A percentile compares a stretch with the other conserved stretches of the same genome.
Conservation (phyloP, 805 yeast species). For the Wickerhamiella allomyrinae region DNA sequence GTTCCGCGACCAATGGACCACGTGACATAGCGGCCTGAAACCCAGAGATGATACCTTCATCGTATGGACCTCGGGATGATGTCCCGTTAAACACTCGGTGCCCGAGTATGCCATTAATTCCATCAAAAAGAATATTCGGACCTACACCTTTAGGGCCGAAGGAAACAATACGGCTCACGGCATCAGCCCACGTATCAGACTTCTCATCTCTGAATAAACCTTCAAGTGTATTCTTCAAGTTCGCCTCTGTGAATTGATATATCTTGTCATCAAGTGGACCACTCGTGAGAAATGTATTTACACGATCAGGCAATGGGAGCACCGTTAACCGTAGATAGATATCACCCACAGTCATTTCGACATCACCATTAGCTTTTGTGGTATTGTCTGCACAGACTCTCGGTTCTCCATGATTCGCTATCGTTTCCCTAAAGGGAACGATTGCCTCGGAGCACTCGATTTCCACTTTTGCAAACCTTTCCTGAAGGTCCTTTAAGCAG, state of each 20-base stretch:
- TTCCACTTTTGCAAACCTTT: conserved; percentile 84
- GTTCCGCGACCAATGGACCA: conserved; percentile 86
- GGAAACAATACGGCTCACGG: conserved; percentile 34
- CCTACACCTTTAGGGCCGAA: conserved; percentile 62
- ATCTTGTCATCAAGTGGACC: conserved; percentile 27
- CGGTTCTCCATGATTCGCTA: conserved; percentile 38
- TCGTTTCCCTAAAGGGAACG: conserved; percentile 86
- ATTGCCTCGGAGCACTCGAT: conserved; percentile 80
- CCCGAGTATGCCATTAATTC: background rate
- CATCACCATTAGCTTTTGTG: conserved; percentile 14
- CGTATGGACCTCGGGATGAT: conserved; percentile 27
- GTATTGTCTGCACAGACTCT: conserved; percentile 11
- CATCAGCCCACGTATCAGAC: conserved; percentile 5
- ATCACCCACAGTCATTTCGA: conserved; percentile 38
- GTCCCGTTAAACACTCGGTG: conserved; percentile 16
- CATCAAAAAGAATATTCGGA: conserved; percentile 8
- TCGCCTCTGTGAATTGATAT: conserved; percentile 14
- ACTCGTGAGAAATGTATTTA: conserved; percentile 35
- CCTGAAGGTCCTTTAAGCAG: conserved; percentile 79
- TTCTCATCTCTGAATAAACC: background rate
- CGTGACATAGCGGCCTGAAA: conserved; percentile 67
- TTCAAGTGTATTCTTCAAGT: background rate
- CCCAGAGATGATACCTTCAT: conserved; percentile 60
- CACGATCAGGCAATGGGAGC: conserved; percentile 40
- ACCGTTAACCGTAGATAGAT: conserved; percentile 31